A percentile compares a stretch with the other conserved stretches of the same genome.
Conservation (phyloP, 2,329 filamentous ascomycete species). For the Pleoardoris graminearum region DNA sequence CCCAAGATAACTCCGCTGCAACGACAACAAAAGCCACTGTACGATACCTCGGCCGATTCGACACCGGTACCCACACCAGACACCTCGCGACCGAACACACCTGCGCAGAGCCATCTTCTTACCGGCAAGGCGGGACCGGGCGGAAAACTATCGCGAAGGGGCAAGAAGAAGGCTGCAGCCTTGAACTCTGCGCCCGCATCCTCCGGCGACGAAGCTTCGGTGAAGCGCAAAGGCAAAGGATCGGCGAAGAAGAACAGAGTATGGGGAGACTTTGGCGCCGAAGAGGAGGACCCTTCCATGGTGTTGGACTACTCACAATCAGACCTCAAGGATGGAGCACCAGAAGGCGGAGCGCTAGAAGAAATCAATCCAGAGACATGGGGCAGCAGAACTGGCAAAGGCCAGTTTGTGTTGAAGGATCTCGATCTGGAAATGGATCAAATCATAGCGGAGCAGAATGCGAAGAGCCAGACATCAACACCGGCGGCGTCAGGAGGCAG, state of each 20-base stretch:
- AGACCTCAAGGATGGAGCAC: constrained; percentile 55
- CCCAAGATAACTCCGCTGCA: constrained; percentile 57
- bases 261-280: constrained; percentile 91
- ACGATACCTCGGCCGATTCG: constrained; percentile 64
- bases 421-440: constrained; percentile 90
- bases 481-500: constrained; percentile 51
- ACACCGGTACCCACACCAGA: constrained; percentile 73
- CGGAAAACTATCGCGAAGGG: constrained; percentile 77
- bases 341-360: constrained; percentile 66
- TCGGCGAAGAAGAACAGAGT: constrained; percentile 80
- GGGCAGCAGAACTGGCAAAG: constrained; percentile 82
- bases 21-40: constrained; percentile 44
- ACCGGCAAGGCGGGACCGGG: constrained; percentile 75
- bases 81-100: constrained; percentile 78
- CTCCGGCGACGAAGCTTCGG: constrained; percentile 78
- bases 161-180: constrained; percentile 67
- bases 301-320: constrained; percentile 85
- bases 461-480: constrained; percentile 47
- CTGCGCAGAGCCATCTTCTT: constrained; percentile 67
- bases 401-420: constrained; percentile 92
- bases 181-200: constrained; percentile 65
- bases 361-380: constrained; percentile 77
- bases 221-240: constrained; percentile 61
- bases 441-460: constrained; percentile 81
- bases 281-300: constrained; percentile 76